These are phyloP conservation scores for Echinosophora koreensis DNA, from an alignment of 306 rosid species.

Conservation along the genomic window DNA sequence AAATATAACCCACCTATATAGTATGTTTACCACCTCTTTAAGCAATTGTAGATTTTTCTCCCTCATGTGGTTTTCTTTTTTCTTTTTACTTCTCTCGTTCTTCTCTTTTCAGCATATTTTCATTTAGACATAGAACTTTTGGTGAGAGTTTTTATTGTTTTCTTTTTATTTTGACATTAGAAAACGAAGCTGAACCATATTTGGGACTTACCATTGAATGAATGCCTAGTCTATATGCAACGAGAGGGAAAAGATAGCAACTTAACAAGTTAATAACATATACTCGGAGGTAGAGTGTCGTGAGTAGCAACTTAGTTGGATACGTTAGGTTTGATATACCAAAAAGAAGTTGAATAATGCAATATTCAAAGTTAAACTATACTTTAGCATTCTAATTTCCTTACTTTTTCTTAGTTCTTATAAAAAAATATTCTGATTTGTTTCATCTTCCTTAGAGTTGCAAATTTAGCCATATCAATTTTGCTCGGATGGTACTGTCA, in stretches of 20 bases:
- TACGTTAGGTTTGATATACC: conserved; percentile 31
- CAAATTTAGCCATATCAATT: neutral
- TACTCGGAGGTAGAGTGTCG: neutral
- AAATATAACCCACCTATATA: neutral
- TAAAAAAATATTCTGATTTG: too few species aligned
- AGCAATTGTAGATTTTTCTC: too few species aligned
- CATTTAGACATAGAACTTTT: neutral
- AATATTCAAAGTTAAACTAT: neutral
- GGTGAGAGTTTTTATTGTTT: conserved; percentile 2
- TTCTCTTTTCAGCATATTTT: too few species aligned
- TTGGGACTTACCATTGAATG: neutral
- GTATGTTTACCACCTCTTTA: neutral
- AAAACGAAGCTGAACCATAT: neutral
- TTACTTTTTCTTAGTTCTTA: neutral
- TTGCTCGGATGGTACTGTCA: neutral
- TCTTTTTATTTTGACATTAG: neutral
- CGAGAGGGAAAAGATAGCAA: neutral
- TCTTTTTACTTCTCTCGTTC: too few species aligned
- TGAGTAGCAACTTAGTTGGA: conserved; percentile 11
- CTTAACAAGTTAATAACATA: neutral
- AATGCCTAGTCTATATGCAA: conserved; percentile 1
- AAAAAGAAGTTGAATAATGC: neutral
- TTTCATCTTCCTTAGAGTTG: too few species aligned
- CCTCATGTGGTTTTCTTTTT: too few species aligned
- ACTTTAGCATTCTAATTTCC: neutral